Conservation (phyloP, 768 basidiomycete species). For the Cyclocybe aegerita region DNA sequence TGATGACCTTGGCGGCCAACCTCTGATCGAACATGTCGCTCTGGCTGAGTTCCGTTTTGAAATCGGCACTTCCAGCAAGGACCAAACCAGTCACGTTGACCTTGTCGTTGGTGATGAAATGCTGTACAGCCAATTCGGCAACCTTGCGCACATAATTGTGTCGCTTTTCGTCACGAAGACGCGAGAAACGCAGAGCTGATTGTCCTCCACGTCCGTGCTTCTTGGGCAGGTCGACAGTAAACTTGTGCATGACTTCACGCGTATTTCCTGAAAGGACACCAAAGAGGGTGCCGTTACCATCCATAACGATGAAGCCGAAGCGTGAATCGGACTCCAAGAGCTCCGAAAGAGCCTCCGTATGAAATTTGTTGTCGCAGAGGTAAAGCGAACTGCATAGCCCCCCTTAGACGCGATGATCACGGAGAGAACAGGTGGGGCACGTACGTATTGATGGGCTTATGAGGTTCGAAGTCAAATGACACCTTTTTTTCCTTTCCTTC, state of each 20-base stretch:
- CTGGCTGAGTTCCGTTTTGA: slow-evolving; percentile 97
- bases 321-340: slow-evolving; percentile 95
- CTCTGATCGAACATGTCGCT: slow-evolving; percentile 95
- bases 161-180: slow-evolving; percentile 97
- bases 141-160: slow-evolving; percentile 99
- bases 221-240: slow-evolving; percentile 98
- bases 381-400: slow-evolving; percentile 75
- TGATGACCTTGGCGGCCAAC: slow-evolving; percentile 89
- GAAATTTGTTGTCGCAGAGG: slow-evolving; percentile 99
- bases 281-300: slow-evolving; percentile 96
- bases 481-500: slow-evolving; percentile 99
- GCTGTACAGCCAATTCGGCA: slow-evolving; percentile 94
- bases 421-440: slow-evolving; percentile 24
- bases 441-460: slow-evolving; percentile 98
- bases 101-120: slow-evolving; percentile 97
- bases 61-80: slow-evolving; percentile 95
- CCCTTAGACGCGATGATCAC: not conserved
- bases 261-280: slow-evolving; percentile 96
- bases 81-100: slow-evolving; percentile 97
- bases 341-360: slow-evolving; percentile 96
- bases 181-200: slow-evolving; percentile 98
- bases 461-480: slow-evolving; percentile 97
- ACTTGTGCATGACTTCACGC: slow-evolving; percentile 96
- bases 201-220: slow-evolving; percentile 99
- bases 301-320: slow-evolving; percentile 99